Conservation (phyloP, 208 protist genomes). For the Leishmania amazonensis region DNA sequence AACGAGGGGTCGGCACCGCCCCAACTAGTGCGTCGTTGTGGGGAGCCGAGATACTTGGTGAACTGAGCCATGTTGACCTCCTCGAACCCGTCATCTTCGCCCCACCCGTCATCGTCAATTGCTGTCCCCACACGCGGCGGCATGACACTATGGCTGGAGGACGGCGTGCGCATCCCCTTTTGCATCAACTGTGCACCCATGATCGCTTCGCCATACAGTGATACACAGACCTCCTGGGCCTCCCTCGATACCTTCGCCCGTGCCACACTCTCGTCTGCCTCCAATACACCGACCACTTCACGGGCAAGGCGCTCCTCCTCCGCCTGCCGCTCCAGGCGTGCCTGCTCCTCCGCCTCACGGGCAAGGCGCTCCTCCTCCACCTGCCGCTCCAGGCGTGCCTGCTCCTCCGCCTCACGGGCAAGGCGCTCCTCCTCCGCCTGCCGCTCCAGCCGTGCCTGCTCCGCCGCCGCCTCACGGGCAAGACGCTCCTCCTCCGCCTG, state of each 20-base stretch:
- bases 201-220: constrained; percentile 31
- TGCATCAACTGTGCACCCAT: constrained; percentile 27
- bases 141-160: background rate
- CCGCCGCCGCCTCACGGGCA: no score
- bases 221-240: constrained; percentile 25
- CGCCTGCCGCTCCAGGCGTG: background rate
- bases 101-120: constrained; percentile 19
- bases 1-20: background rate
- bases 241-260: constrained; percentile 32
- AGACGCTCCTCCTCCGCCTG: no score
- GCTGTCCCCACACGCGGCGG: background rate
- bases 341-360: background rate
- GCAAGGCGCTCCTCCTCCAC: background rate
- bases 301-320: no score
- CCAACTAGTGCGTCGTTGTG: background rate
- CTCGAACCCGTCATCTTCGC: constrained; percentile 48
- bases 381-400: background rate
- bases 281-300: background rate
- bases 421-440: background rate
- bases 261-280: constrained; percentile 22
- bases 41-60: background rate
- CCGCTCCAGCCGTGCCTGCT: background rate
- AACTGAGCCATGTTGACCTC: constrained; percentile 27
- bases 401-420: constrained; percentile 9
- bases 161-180: background rate